Evolutionary conservation across 345 rosid genomes (phyloP), one percentile per base, ranked within the genome.

Genomic region (Laguncularia racemosa): DNA sequence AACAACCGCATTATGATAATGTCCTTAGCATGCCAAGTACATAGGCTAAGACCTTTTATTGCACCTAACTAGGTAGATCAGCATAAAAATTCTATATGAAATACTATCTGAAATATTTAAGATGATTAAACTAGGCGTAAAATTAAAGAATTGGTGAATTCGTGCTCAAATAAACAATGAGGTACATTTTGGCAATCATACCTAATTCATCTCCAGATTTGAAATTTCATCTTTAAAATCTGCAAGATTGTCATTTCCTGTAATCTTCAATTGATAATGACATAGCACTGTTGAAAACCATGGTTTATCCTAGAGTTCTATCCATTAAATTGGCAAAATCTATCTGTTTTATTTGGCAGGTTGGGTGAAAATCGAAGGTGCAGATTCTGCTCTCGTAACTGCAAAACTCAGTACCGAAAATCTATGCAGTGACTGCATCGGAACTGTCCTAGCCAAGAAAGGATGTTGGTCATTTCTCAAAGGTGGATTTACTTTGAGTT

Each of bases 391-490:
- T 60, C 74, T 64, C 14, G 57, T 91, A 21, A 80, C 70, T n/a
- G 85, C 95, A 55, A 88, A 76, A 67, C 73, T 91, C 18, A 78
- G 66, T 61, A 57, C 91, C 59, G 87, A 86, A 51, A 53, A 65
- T 44, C 20, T 45, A 44, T 65, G 63, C 4, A 58, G 21, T 2
- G 33, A 60, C 59, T 88, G 98, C 47, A 73, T 86, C 21, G 98
- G 98, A 52, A 82, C 81, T 64, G 93, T 81, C 20, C 16, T 78
- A 20, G 95, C 89, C 0, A 70, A 71, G 55, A 56, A 15, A 50
- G 95, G 88, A 38, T 91, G 98, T 66, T 91, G 98, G 96, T 88
- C 96, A 21, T 91, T 88, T 73, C 95, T 91, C 65, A 91, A 91
- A 66, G 98, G 98, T 16, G 96, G 98, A 20, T 91, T 88, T 60